Percentiles rank a stretch among this genome's conserved stretches.
Conservation (phyloP, 495 filamentous ascomycete species). For the Trichoderma gamsii region DNA sequence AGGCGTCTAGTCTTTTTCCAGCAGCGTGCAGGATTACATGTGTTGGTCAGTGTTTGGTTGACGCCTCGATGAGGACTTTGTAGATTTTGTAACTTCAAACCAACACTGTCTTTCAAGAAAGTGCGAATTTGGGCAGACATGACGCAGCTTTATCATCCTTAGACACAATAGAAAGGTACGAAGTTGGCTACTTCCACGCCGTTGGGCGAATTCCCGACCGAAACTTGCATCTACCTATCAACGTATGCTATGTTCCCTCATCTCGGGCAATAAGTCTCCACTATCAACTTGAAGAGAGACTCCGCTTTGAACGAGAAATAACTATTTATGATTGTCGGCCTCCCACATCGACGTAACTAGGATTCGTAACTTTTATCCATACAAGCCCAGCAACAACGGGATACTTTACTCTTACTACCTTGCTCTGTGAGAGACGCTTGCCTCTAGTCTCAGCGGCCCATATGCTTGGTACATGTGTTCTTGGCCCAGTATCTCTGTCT, state of each 20-base stretch:
- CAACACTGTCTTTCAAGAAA: neutral
- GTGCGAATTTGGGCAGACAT: neutral
- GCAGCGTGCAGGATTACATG: neutral
- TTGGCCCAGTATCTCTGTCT: no score
- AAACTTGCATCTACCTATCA: neutral
- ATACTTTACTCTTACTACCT: no score
- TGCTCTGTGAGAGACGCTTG: no score
- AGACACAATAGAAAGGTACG: neutral
- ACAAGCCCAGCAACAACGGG: neutral
- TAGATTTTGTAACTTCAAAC: neutral
- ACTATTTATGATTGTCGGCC: neutral
- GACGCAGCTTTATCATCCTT: neutral
- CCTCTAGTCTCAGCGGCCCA: neutral
- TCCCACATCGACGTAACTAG: neutral
- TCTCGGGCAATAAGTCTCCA: neutral
- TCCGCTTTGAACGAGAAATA: neutral
- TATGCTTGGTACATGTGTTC: no score
- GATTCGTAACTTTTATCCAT: neutral
- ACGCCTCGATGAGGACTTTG: neutral
- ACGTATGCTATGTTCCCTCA: neutral
- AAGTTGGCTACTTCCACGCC: neutral
- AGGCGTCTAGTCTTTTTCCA: neutral
- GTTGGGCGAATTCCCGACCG: neutral
- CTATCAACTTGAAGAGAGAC: neutral
- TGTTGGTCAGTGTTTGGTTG: constrained; percentile 4